Evolutionary conservation across 139 green algal species (phyloP).

Genomic region (Volvox reticuliferus): DNA sequence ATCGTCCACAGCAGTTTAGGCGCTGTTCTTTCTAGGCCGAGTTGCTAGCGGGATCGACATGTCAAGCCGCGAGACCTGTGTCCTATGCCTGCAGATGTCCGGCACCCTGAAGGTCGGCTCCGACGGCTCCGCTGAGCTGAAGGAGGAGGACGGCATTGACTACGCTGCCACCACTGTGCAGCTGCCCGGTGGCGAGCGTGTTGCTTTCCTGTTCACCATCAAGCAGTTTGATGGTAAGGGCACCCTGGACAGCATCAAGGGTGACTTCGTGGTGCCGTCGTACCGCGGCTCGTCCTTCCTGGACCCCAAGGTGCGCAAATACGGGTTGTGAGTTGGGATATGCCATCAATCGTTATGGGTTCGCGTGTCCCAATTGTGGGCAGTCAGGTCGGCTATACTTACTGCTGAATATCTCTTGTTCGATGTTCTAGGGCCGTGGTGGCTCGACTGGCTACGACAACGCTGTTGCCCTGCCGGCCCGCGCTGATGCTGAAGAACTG

Average conservation of each 20-base stretch:
- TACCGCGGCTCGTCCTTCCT: conserved; percentile 99
- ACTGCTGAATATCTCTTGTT: too few relatives aligned
- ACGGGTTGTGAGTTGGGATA: too few relatives aligned
- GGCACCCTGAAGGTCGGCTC: conserved; percentile 90
- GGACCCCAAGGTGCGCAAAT: conserved; percentile 92
- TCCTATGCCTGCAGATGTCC: conserved; percentile 72
- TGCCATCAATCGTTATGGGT: too few relatives aligned
- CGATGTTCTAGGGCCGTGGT: conserved; percentile 95
- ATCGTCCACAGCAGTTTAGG: too few relatives aligned
- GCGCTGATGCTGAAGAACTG: conserved; percentile 89
- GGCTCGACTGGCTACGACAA: conserved; percentile 97
- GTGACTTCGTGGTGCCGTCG: conserved; percentile 97
- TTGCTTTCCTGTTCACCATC: conserved; percentile 99
- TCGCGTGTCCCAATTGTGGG: too few relatives aligned
- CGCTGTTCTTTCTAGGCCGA: too few relatives aligned
- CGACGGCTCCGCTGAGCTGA: conserved; percentile 90
- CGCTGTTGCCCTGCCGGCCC: conserved; percentile 95
- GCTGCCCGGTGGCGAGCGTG: conserved; percentile 97
- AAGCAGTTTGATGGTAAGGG: conserved; percentile 97
- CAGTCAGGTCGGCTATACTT: too few relatives aligned
- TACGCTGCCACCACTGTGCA: conserved; percentile 98
- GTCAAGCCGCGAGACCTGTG: too few relatives aligned
- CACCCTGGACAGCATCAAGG: conserved; percentile 90
- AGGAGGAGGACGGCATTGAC: conserved; percentile 98
- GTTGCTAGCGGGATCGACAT: too few relatives aligned